Conservation (phyloP, 176 grass and related monocot genomes). For the Ananas comosus region DNA sequence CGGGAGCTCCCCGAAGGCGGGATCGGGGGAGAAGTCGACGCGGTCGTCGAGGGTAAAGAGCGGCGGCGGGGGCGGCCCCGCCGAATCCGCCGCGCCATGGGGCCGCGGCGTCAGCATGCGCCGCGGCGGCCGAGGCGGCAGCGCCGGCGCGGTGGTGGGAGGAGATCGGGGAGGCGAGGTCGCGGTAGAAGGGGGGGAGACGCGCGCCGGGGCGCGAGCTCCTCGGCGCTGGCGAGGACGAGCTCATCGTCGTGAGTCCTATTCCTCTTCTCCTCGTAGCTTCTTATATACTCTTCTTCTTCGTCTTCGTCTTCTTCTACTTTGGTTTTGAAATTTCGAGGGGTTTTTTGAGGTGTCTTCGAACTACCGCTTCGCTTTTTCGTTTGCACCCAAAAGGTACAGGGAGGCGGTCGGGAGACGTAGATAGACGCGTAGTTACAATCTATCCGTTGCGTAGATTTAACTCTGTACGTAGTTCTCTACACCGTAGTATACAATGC, state of each 20-base stretch:
- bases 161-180: slow-evolving; percentile 21
- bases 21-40: slow-evolving; percentile 58
- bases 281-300: neutral
- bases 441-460: neutral
- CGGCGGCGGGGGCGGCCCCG: slow-evolving; percentile 31
- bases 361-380: neutral
- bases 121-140: slow-evolving; percentile 23
- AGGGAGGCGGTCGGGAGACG: neutral
- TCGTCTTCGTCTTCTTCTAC: neutral
- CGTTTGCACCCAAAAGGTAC: neutral
- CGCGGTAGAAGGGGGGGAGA: neutral
- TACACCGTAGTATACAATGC: neutral
- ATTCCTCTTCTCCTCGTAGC: neutral
- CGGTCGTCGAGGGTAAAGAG: slow-evolving; percentile 78
- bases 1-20: slow-evolving; percentile 13
- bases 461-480: too few species aligned
- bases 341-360: neutral
- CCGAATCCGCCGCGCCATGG: neutral
- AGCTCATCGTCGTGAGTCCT: slow-evolving; percentile 7
- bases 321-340: neutral
- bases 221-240: slow-evolving; percentile 20
- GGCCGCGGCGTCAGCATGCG: slow-evolving; percentile 1
- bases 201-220: neutral
- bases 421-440: neutral
- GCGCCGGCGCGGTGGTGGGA: slow-evolving; percentile 39